Evolutionary conservation across 148 eudicot species (phyloP).

Genomic region (Amaranthus hypochondriacus): DNA sequence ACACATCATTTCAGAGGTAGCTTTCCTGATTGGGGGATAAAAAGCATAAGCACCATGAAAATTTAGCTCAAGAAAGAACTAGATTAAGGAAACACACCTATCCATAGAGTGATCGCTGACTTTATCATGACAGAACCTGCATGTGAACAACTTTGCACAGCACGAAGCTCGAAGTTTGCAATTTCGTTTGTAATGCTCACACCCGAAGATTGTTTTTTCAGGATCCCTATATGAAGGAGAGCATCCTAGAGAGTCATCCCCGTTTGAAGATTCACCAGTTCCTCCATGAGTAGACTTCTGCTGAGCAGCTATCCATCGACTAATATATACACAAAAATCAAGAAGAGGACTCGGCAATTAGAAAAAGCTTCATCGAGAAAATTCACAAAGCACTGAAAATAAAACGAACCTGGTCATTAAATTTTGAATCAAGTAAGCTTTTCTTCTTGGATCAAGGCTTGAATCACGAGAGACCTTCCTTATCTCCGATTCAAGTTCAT

Average conservation of each 20-base stretch:
- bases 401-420: constrained; percentile 81
- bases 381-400: neutral
- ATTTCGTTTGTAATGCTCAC: constrained; percentile 95
- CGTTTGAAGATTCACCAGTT: constrained; percentile 47
- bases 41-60: constrained; percentile 4
- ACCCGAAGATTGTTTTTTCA: constrained; percentile 63
- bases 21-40: constrained; percentile 51
- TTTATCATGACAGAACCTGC: constrained; percentile 95
- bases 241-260: constrained; percentile 52
- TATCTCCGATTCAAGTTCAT: constrained; percentile 94
- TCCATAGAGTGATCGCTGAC: constrained; percentile 98
- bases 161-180: constrained; percentile 96
- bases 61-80: neutral
- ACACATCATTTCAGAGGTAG: constrained; percentile 96
- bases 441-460: constrained; percentile 95
- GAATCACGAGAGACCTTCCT: constrained; percentile 93
- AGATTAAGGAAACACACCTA: constrained; percentile 40
- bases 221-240: constrained; percentile 74
- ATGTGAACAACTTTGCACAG: constrained; percentile 79
- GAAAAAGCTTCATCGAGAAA: constrained; percentile 6
- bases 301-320: constrained; percentile 99
- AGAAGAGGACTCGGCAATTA: constrained; percentile 8
- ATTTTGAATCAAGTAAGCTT: constrained; percentile 87
- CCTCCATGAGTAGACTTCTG: constrained; percentile 69
- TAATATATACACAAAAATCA: constrained; percentile 17